These are phyloP conservation scores for Fusarium sp. DNA, from an alignment of 2,329 filamentous ascomycete species.

Conservation along the genomic window DNA sequence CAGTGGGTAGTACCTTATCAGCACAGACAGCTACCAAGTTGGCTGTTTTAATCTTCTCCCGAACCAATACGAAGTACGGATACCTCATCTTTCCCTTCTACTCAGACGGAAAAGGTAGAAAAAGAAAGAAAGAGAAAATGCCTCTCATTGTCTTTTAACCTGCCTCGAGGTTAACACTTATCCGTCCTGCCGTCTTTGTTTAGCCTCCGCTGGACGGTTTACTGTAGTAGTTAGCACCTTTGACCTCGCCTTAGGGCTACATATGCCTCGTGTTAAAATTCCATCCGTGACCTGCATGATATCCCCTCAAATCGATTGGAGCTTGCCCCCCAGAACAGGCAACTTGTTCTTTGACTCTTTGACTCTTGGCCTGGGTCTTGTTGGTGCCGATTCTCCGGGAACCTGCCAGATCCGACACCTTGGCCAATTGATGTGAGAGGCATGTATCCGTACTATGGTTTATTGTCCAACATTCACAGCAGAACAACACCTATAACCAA, in stretches of 20 bases:
- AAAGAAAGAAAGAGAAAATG: constrained; percentile 9
- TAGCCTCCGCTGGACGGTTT: constrained; percentile 26
- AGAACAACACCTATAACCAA: background rate
- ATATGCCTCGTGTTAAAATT: constrained; percentile 33
- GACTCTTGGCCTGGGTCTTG: background rate
- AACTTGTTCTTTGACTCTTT: constrained; percentile 17
- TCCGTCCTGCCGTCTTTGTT: constrained; percentile 12
- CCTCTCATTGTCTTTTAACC: constrained; percentile 25
- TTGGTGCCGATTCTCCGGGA: constrained; percentile 41
- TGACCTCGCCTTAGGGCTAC: constrained; percentile 21
- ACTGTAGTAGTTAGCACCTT: background rate
- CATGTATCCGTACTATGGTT: too few relatives aligned
- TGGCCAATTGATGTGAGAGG: background rate
- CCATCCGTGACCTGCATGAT: constrained; percentile 22
- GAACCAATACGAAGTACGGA: constrained; percentile 5
- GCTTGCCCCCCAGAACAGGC: constrained; percentile 28
- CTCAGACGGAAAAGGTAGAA: background rate
- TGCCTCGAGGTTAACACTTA: constrained; percentile 11
- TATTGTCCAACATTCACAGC: background rate
- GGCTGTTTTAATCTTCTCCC: background rate
- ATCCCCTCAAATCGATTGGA: constrained; percentile 17
- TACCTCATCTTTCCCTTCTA: background rate
- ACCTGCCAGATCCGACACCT: constrained; percentile 39
- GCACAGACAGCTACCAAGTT: background rate
- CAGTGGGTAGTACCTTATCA: too few relatives aligned